Percentiles rank a stretch among this genome's conserved stretches.
Evolutionary conservation across 805 yeast genomes (phyloP).

Genomic region (Candida bentonensis): DNA sequence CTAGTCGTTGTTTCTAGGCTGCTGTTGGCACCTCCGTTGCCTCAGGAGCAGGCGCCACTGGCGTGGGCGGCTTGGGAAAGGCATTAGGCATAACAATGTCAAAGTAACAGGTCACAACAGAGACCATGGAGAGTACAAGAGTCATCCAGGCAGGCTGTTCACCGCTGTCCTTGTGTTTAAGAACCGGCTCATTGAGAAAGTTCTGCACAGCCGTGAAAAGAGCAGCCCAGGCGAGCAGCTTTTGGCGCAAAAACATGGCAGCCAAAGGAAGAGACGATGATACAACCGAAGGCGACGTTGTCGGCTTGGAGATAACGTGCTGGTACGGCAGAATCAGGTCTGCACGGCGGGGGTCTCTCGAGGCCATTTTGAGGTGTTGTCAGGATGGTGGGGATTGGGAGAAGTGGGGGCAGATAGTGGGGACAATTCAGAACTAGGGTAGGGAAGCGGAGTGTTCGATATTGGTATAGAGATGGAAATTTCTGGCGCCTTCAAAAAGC

Average conservation of each 20-base stretch:
- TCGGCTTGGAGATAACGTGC: slow-evolving; percentile 13
- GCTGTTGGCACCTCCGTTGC: slow-evolving; percentile 4
- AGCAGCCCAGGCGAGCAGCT: slow-evolving; percentile 24
- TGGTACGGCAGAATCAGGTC: slow-evolving; percentile 22
- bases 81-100: slow-evolving; percentile 21
- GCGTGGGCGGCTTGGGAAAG: slow-evolving; percentile 4
- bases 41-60: slow-evolving; percentile 2
- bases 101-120: slow-evolving; percentile 20
- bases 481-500: too few relatives aligned
- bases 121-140: slow-evolving; percentile 18
- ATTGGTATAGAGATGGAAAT: too few relatives aligned
- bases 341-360: slow-evolving; percentile 13
- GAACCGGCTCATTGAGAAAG: slow-evolving; percentile 19
- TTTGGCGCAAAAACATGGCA: slow-evolving; percentile 25
- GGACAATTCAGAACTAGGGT: too few relatives aligned
- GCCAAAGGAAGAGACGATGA: slow-evolving; percentile 22
- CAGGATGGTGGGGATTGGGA: background rate
- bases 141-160: slow-evolving; percentile 18
- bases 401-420: too few relatives aligned
- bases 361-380: slow-evolving; percentile 7
- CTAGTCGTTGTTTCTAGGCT: too few relatives aligned
- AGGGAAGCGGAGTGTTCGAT: too few relatives aligned
- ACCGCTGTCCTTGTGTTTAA: slow-evolving; percentile 9
- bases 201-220: slow-evolving; percentile 22
- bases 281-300: slow-evolving; percentile 11